Percentiles rank a stretch among this genome's conserved stretches.
Evolutionary conservation across 495 filamentous ascomycete genomes (phyloP).

Genomic region (Xylaria acuta): DNA sequence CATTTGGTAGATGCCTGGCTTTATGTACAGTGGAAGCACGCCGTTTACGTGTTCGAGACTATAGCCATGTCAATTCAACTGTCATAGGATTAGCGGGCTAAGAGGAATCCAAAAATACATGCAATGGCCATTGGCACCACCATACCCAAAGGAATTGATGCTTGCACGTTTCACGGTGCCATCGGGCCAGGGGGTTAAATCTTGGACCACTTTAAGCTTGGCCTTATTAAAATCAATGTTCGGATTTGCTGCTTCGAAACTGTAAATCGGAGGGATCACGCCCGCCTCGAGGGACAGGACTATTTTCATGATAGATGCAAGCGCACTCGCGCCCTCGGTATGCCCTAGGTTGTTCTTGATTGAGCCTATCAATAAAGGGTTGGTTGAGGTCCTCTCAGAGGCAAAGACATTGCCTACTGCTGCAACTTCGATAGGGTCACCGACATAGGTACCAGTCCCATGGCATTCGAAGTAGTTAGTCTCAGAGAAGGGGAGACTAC

Average conservation of each 20-base stretch:
- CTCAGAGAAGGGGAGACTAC: constrained; percentile 42
- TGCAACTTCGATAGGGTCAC: constrained; percentile 62
- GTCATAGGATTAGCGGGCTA: background rate
- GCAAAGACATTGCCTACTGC: constrained; percentile 55
- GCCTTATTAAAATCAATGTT: constrained; percentile 44
- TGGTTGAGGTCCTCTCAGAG: constrained; percentile 34
- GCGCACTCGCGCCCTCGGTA: constrained; percentile 48
- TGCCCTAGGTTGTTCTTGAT: constrained; percentile 55
- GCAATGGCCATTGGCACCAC: constrained; percentile 56
- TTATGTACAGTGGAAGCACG: background rate
- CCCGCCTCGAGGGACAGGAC: constrained; percentile 33
- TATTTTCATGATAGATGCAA: constrained; percentile 54
- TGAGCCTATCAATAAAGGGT: constrained; percentile 46
- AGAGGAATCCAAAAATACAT: constrained; percentile 31
- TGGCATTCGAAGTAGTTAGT: constrained; percentile 58
- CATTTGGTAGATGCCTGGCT: background rate
- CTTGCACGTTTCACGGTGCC: background rate
- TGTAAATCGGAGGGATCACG: constrained; percentile 50
- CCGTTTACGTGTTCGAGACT: constrained; percentile 38
- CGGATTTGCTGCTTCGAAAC: constrained; percentile 52
- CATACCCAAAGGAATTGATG: constrained; percentile 57
- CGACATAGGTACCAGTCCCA: constrained; percentile 63
- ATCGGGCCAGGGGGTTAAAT: background rate
- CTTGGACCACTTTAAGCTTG: constrained; percentile 40
- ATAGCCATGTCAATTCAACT: background rate